Evolutionary conservation across 1,284 basidiomycete genomes (phyloP), one percentile per base, ranked within the genome.

Genomic region (Ceratobasidium sp.): DNA sequence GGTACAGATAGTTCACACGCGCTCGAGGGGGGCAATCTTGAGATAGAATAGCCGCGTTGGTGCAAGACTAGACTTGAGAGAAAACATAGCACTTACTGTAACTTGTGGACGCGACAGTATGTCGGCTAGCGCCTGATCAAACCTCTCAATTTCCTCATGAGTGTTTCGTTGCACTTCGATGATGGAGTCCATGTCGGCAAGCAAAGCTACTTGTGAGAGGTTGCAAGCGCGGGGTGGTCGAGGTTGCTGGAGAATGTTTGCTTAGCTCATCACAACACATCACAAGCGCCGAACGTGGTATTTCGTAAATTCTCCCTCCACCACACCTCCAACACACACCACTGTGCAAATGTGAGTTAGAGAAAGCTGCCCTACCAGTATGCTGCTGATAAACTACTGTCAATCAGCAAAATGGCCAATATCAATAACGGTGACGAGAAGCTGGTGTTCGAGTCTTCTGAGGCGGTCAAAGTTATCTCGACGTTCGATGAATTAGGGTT

Each of bases 381-480:
- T 18, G 21, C 32, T 6, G 30, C 47, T 54, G 2, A 23, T 16
- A 13, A 21, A 49, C 35, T 38, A 38, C 35, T 38, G 11, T 5
- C 14, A 14, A 21, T 16, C 32, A 63, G 43, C 47, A 59, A 43
- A 73, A 82, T 81, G 79, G 78, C 80, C 61, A 80, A 78, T 64
- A 74, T 78, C 41, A 79, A 77, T 72, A 41, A 74, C 28, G 75
- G 73, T 21, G 77, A 77, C 46, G 76, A 77, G 87, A 96, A 98
- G 92, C 91, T 98, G 79, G 91, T 96, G 21, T 99, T 99, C 79
- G 98, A 99, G 85, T 98, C 96, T 55, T 98, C 96, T 69, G 97
- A 99, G 84, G 90, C 93, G 21, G 92, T 99, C 79, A 92, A 93
- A 73, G 91, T 93, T 57, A 85, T 93, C 72, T 90, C 90, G 55